Evolutionary conservation across 75 land plant genomes (phyloP).

Genomic region (Cupressus sempervirens): DNA sequence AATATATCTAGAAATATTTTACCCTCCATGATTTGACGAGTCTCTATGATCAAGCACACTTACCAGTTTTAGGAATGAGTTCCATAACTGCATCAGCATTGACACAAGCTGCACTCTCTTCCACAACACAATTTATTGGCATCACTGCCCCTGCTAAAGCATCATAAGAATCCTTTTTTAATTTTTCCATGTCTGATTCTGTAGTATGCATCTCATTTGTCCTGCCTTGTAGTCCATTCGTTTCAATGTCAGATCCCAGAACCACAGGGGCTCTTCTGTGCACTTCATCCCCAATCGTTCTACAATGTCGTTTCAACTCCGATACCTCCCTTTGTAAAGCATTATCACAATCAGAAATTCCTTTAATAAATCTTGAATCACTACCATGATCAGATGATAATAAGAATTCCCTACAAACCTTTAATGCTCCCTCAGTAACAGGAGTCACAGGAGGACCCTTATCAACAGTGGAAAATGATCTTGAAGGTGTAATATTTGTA

Average conservation of each 20-base stretch:
- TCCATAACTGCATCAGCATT: neutral
- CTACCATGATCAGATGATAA: neutral
- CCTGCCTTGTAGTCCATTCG: neutral
- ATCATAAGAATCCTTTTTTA: neutral
- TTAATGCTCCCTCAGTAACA: neutral
- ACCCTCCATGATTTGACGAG: neutral
- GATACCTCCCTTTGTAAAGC: neutral
- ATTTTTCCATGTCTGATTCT: neutral
- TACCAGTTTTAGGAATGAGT: neutral
- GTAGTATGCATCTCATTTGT: neutral
- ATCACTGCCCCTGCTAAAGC: neutral
- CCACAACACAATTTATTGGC: neutral
- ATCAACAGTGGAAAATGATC: neutral
- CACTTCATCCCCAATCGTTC: neutral
- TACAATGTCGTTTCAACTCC: neutral
- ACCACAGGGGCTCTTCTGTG: neutral
- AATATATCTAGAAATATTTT: neutral
- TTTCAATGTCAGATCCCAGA: neutral
- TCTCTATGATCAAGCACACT: neutral
- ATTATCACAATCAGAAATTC: neutral
- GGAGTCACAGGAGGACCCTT: neutral
- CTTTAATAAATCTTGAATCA: neutral
- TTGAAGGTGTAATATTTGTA: slow-evolving; percentile 6
- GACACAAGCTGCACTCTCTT: neutral
- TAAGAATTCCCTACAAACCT: neutral